Evolutionary conservation across 164 flowering plant genomes (phyloP).

Genomic region (Euptelea pleiosperma): DNA sequence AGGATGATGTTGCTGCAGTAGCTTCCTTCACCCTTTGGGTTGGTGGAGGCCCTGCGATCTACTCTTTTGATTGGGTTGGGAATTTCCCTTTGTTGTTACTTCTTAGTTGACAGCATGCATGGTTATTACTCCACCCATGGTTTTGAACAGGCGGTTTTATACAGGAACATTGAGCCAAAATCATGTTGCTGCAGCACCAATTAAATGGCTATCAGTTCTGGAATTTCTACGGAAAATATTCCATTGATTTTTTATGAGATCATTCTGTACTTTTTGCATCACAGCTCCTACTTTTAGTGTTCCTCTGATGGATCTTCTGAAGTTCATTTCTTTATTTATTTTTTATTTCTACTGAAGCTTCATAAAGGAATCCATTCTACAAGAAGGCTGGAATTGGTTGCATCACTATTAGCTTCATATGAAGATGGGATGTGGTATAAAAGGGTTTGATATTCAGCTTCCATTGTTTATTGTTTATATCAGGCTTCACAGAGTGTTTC

Average conservation of each 20-base stretch:
- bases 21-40: too few relatives aligned
- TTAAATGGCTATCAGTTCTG: too few relatives aligned
- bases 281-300: not conserved
- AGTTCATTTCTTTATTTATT: not conserved
- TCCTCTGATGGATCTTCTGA: slow-evolving; percentile 9
- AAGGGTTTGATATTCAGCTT: slow-evolving; percentile 2
- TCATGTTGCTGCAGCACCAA: too few relatives aligned
- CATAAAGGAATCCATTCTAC: slow-evolving; percentile 40
- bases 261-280: not conserved
- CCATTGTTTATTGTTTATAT: not conserved
- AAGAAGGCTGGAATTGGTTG: slow-evolving; percentile 56
- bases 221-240: too few relatives aligned
- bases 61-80: not conserved
- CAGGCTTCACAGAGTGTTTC: not conserved
- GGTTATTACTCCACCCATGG: too few relatives aligned
- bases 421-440: slow-evolving; percentile 57
- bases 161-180: too few relatives aligned
- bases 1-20: too few relatives aligned
- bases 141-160: too few relatives aligned
- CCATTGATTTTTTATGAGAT: not conserved
- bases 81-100: not conserved
- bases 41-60: too few relatives aligned
- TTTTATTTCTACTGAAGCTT: slow-evolving; percentile 21
- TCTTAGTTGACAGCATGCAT: not conserved
- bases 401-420: slow-evolving; percentile 46